Percentiles rank a stretch among this genome's conserved stretches.
Conservation (phyloP, 495 filamentous ascomycete genomes). For the Saxophila tyrrhenica region DNA sequence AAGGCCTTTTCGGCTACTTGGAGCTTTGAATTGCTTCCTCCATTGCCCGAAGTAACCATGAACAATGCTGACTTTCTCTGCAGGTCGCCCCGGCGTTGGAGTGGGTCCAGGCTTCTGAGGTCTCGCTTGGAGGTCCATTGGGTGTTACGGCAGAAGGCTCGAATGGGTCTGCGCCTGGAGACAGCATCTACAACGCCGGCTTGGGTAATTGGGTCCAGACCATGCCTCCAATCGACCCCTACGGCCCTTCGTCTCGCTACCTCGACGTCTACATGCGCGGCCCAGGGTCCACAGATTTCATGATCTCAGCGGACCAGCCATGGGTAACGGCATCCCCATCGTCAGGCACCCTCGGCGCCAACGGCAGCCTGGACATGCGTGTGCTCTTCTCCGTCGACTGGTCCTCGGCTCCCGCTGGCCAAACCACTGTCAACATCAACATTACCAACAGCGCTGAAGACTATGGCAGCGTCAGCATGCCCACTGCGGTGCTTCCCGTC, state of each 20-base stretch:
- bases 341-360: conserved; percentile 40
- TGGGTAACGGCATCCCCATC: conserved; percentile 49
- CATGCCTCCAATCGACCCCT: conserved; percentile 50
- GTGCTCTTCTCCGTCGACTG: conserved; percentile 55
- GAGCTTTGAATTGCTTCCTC: no score
- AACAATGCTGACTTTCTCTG: no score
- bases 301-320: conserved; percentile 34
- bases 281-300: conserved; percentile 46
- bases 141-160: conserved; percentile 54
- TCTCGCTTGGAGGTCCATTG: conserved; percentile 49
- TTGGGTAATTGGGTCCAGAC: conserved; percentile 34
- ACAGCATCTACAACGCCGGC: conserved; percentile 52
- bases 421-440: conserved; percentile 14
- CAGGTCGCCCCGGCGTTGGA: conserved; percentile 50
- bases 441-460: conserved; percentile 41
- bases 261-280: conserved; percentile 60
- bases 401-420: conserved; percentile 39
- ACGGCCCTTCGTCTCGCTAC: conserved; percentile 47
- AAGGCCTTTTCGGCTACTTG: no score
- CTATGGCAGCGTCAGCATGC: conserved; percentile 36
- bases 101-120: conserved; percentile 45
- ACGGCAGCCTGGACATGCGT: conserved; percentile 39
- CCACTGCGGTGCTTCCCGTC: conserved; percentile 48
- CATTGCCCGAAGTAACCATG: no score
- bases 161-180: conserved; percentile 55